Conservation (phyloP, 257 asterid species). For the Lycium barbarum region DNA sequence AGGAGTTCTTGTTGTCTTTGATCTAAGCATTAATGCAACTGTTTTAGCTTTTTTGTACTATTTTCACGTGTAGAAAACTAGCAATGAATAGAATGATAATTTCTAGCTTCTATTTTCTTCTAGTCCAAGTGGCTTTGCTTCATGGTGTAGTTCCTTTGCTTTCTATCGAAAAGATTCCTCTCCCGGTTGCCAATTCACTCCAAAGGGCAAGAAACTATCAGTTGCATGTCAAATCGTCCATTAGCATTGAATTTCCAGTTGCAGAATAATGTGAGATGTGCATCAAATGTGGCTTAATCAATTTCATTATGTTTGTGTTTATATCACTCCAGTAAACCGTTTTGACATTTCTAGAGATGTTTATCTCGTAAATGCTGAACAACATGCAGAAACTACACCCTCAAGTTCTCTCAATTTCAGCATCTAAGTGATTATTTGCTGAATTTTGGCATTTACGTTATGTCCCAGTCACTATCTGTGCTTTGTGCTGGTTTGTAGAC, state of each 20-base stretch:
- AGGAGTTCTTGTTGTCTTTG: background rate
- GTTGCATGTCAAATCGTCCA: background rate
- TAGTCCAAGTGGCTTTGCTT: background rate
- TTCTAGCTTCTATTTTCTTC: background rate
- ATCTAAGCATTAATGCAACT: background rate
- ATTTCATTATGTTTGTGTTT: background rate
- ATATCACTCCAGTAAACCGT: background rate
- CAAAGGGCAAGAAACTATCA: background rate
- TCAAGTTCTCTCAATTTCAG: no score
- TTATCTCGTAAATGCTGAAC: background rate
- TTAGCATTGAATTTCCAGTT: background rate
- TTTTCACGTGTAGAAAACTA: conserved; percentile 16
- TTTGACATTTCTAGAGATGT: no score
- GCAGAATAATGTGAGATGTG: background rate
- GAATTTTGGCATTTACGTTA: background rate
- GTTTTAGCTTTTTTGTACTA: background rate
- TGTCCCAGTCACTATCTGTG: background rate
- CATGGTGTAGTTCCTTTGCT: background rate
- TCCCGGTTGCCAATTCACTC: background rate
- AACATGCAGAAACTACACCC: background rate
- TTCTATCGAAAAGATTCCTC: background rate
- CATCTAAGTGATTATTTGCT: background rate
- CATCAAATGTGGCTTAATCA: background rate
- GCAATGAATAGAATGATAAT: conserved; percentile 4
- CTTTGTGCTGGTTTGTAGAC: background rate